A percentile compares a stretch with the other conserved stretches of the same genome.
These are phyloP conservation scores for Senna siamea DNA, from an alignment of 306 rosid species.

Conservation along the genomic window DNA sequence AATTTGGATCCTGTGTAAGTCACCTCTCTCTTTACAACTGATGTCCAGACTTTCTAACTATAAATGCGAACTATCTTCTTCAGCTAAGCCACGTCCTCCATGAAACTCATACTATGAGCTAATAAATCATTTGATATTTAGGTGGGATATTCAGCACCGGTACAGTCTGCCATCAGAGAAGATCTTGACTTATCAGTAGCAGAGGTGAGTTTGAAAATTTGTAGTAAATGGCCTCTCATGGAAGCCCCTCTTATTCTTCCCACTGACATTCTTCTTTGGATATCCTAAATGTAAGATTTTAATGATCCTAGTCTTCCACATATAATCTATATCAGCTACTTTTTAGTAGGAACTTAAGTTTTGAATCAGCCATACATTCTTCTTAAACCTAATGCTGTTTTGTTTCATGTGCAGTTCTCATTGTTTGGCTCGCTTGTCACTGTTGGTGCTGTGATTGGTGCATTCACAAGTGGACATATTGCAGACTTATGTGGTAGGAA, in stretches of 20 bases:
- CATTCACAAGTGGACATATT: conserved; percentile 8
- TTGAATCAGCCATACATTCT: not conserved
- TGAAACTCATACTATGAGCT: not conserved
- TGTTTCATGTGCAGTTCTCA: conserved; percentile 8
- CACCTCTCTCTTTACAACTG: not conserved
- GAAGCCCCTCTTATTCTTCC: too few relatives aligned
- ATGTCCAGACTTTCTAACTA: not conserved
- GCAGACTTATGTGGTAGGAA: conserved; percentile 11
- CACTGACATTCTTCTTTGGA: too few relatives aligned
- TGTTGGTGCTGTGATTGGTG: not conserved
- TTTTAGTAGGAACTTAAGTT: too few relatives aligned
- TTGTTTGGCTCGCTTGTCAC: conserved; percentile 8
- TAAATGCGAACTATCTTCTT: not conserved
- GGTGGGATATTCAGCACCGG: conserved; percentile 66
- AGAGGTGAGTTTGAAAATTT: conserved; percentile 38
- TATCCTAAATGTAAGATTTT: too few relatives aligned
- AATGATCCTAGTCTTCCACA: too few relatives aligned
- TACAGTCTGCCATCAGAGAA: conserved; percentile 59
- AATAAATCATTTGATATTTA: not conserved
- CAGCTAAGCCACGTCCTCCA: not conserved
- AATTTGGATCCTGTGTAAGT: not conserved
- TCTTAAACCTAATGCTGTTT: not conserved
- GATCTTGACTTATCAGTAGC: conserved; percentile 54
- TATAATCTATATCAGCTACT: too few relatives aligned
- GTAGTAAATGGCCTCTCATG: not conserved